phyloP scores from a whole-genome alignment of 176 grass and related monocot species.

The Carex parvula region DNA sequence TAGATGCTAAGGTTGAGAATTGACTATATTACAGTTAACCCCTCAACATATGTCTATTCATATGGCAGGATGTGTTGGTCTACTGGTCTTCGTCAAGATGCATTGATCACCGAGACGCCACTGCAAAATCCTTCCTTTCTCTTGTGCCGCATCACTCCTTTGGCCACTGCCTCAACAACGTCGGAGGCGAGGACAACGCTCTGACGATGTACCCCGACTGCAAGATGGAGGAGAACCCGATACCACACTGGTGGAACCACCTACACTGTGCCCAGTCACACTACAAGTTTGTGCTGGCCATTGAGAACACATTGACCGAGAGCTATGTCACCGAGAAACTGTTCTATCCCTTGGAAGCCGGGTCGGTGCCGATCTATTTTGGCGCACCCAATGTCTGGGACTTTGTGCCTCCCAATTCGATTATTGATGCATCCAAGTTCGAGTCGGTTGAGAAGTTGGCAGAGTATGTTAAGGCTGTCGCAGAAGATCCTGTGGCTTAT shows the following conservation, averaged over 20 bases:
- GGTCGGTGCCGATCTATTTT: slow-evolving; percentile 55
- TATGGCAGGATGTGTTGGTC: slow-evolving; percentile 40
- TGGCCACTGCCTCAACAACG: slow-evolving; percentile 48
- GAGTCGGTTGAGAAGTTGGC: slow-evolving; percentile 40
- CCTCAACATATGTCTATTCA: background rate
- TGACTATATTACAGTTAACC: background rate
- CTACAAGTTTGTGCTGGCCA: slow-evolving; percentile 62
- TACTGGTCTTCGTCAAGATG: slow-evolving; percentile 66
- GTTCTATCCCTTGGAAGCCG: slow-evolving; percentile 53
- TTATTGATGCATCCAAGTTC: slow-evolving; percentile 43
- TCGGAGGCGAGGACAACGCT: slow-evolving; percentile 39
- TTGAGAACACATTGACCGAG: slow-evolving; percentile 46
- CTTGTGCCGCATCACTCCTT: slow-evolving; percentile 43
- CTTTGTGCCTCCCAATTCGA: slow-evolving; percentile 47
- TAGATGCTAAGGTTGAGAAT: background rate
- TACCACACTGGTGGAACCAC: slow-evolving; percentile 54
- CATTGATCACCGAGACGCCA: slow-evolving; percentile 31
- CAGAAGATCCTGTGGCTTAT: slow-evolving; percentile 49
- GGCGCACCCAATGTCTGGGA: slow-evolving; percentile 46
- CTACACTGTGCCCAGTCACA: slow-evolving; percentile 62
- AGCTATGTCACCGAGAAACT: slow-evolving; percentile 61
- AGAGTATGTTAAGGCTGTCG: slow-evolving; percentile 36
- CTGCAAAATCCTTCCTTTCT: slow-evolving; percentile 33
- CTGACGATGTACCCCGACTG: slow-evolving; percentile 44
- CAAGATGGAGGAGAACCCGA: slow-evolving; percentile 15